phyloP scores from a whole-genome alignment of 169 alveolate genomes.

The Theileria annulata region DNA sequence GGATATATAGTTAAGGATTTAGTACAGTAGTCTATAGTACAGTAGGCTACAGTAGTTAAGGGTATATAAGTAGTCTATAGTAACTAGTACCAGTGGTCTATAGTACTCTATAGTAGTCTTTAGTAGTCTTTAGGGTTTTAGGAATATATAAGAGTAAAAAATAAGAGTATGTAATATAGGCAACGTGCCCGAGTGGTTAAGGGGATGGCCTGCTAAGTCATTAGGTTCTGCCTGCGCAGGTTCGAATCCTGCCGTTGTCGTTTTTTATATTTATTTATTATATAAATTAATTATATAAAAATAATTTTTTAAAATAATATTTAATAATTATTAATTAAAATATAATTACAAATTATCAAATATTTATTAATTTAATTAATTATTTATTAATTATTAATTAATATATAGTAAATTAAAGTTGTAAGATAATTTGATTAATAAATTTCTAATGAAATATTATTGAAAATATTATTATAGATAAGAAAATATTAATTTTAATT shows the following conservation, averaged over 20 bases:
- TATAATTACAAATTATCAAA: not conserved
- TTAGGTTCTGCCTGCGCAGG: conserved; percentile 99
- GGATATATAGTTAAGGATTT: too few relatives aligned
- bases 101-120: too few relatives aligned
- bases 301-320: not conserved
- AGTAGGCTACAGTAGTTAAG: too few relatives aligned
- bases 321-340: not conserved
- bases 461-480: not conserved
- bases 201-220: conserved; percentile 80
- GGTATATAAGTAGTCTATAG: too few relatives aligned
- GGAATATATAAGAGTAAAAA: not conserved
- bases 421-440: too few relatives aligned
- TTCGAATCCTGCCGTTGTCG: conserved; percentile 98
- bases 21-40: too few relatives aligned
- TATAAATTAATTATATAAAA: not conserved
- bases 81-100: too few relatives aligned
- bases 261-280: conserved; percentile 15
- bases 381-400: not conserved
- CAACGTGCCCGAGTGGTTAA: conserved; percentile 85
- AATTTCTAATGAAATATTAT: not conserved
- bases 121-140: too few relatives aligned
- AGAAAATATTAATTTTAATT: not conserved
- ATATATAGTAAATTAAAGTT: too few relatives aligned
- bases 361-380: not conserved
- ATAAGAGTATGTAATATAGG: not conserved